Base-by-base conservation (phyloP, 192 early-diverging fungal species). In the Backusella psychrophila region DNA sequence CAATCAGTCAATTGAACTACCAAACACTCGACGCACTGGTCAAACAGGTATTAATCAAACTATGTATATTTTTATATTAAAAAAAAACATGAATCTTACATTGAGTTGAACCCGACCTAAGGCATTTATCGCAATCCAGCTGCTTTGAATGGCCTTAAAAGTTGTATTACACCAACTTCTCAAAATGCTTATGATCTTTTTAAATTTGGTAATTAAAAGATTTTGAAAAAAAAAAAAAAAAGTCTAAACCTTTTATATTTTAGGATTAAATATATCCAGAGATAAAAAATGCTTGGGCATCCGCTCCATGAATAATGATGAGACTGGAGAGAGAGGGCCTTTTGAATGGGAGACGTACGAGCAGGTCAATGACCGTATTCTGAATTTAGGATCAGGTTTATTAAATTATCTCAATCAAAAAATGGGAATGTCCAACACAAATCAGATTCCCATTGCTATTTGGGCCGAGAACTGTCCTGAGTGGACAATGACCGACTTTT, bases 331-430 rank as follows among this genome's bases (percentile, higher is more conserved):
- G 36, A 87, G 87, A 80, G 93, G 88, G 36, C 82, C 82, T n/a
- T 95, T 87, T 81, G 79, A 85, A 33, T 95, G 92, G 92, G 80
- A 89, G 74, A 90, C 91, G 6, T 95, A 93, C 74, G 79, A 75
- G 26, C 85, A 93, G 65, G 85, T 87, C 38, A 83, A 84, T 77
- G 77, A 88, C 36, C 89, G 90, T 14, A 81, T 86, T 46, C 83
- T 79, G 36, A 85, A 87, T 34, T 85, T 95, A 53, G 94, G 91
- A 21, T 89, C 90, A 46, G 94, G 94, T 14, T 76, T 95, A 49
- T 53, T 91, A 75, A 83, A 89, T 75, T 76, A 92, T 26, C 82
- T 86, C 74, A 81, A 93, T 35, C 19, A 72, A 36, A 49, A 71
- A 6, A 11, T 76, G 65, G 53, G 66, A 2, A 66, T 67, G 4